Evolutionary conservation across 345 rosid genomes (phyloP), one percentile per base, ranked within the genome.

Genomic region (Acer saccharum): DNA sequence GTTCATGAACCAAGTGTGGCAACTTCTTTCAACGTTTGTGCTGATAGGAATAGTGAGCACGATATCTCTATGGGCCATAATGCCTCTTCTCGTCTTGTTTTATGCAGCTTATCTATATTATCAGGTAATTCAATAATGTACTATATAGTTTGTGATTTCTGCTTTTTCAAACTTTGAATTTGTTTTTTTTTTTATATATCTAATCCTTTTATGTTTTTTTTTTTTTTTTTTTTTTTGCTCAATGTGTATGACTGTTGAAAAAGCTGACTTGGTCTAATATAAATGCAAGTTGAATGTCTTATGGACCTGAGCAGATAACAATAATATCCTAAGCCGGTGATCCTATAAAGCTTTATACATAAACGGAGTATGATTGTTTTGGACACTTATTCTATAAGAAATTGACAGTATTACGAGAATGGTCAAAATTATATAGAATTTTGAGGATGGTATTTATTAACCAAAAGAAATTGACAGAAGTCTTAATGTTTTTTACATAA

Each of bases 81-180:
- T 94, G 98, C 98, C 99, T 17, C 94, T 92, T 73, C 83, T 96
- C 79, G 86, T 94, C 86, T 77, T 96, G 82, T 96, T 94, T 84
- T 92, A 90, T 80, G 91, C 95, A 43, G 91, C 97, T 65, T 94
- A 96, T 77, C 86, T 96, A 63, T 96, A 96, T 83, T 93, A 96
- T 79, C 99, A 96, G 99, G 99, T 93, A 84, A 62, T 52, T 44
- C 57, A 43, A 43, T 43, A 54, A 32, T 39, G 9, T 55, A 20
- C 12, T 57, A 62, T 10, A 25, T 58, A 29, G 16, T 65, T 66
- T 6, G 7, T 25, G 17, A 43, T 27, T 44, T 62, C 17, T 63
- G 2, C 11, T 25, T 27, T 25, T 48, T 27, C 4, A 63, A 25
- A 23, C 12, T 10, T 44, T 46, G 50, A 46, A 43, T 8, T 43